phyloP scores from a whole-genome alignment of 768 basidiomycete species.

The Austroboletus festivus region DNA sequence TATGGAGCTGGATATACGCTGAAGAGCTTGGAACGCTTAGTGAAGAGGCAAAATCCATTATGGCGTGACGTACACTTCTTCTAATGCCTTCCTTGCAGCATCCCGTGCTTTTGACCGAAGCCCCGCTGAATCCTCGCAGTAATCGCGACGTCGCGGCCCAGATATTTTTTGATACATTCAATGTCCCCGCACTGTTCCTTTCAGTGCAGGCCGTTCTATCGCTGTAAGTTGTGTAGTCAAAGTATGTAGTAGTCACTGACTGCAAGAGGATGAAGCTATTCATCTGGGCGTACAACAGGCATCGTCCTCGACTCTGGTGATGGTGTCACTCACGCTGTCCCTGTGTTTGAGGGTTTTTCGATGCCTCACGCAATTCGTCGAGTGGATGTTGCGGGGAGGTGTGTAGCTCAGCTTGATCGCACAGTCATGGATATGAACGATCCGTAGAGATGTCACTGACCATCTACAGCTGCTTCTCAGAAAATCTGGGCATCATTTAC shows the following conservation, averaged over 20 bases:
- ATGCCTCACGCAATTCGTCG: slow-evolving; percentile 98
- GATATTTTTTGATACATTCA: slow-evolving; percentile 99
- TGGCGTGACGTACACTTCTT: background rate
- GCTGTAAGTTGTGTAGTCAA: slow-evolving; percentile 57
- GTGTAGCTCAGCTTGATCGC: slow-evolving; percentile 16
- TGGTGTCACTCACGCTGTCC: slow-evolving; percentile 97
- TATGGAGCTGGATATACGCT: slow-evolving; percentile 98
- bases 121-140: slow-evolving; percentile 92
- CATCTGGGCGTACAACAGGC: slow-evolving; percentile 97
- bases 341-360: slow-evolving; percentile 98
- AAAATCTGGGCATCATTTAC: slow-evolving; percentile 91
- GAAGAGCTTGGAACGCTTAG: slow-evolving; percentile 94
- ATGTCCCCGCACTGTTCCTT: slow-evolving; percentile 94
- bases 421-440: background rate
- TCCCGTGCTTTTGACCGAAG: slow-evolving; percentile 95
- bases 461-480: slow-evolving; percentile 91
- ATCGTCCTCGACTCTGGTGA: slow-evolving; percentile 98
- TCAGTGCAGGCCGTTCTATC: slow-evolving; percentile 97
- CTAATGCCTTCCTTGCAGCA: slow-evolving; percentile 54
- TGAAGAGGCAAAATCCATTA: slow-evolving; percentile 71
- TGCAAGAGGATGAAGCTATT: slow-evolving; percentile 62
- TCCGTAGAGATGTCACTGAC: slow-evolving; percentile 87
- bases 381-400: slow-evolving; percentile 96
- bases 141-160: slow-evolving; percentile 97
- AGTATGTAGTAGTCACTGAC: slow-evolving; percentile 7